Evolutionary conservation across 495 filamentous ascomycete species (phyloP), one percentile per base, ranked within the genome.

Genomic region (Polyplosphaeria fusca): DNA sequence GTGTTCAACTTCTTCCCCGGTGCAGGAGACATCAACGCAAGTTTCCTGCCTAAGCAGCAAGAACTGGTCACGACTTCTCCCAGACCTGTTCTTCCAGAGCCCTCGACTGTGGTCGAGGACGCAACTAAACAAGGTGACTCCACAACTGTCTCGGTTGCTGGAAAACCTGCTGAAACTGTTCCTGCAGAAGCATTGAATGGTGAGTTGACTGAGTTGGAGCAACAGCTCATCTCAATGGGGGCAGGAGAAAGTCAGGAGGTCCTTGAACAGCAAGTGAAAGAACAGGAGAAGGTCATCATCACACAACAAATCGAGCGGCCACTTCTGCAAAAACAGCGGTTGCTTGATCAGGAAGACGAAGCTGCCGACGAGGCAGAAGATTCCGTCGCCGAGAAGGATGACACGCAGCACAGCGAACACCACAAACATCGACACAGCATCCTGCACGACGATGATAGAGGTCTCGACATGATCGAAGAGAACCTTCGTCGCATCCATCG

Each of bases 1-100:
- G 89, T 91, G 4, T 99, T 94, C 68, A 91, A 97, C 67, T 99
- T 99, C 69, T 98, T 97, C 68, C 86, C 92, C 25, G 94, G 94
- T 22, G 96, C 96, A 64, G 93, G 93, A 42, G 93, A 99, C 70
- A 99, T 99, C 76, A 99, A 99, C 74, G 94, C 93, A 2, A 95
- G 88, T 63, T 97, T 97, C 69, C 69, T 99, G 48, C 94, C 93
- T 0, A 93, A 95, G 68, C 83, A 88, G 45, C 37, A 52, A 20
- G 60, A 64, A 37, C 22, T 61, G 7, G 39, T 58, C 27, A 54
- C 56, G 1, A 18, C 51, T 11, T 13, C 46, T 25, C 13, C 40
- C 1, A 58, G 50, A 45, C 25, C 13, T 5, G 27, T 3, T 5
- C 4, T 19, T 12, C 30, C 42, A 4, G 62, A 60, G 16, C 24